Base-by-base conservation (phyloP, 2,329 filamentous ascomycete genomes). In the Paecilomyces sp. region DNA sequence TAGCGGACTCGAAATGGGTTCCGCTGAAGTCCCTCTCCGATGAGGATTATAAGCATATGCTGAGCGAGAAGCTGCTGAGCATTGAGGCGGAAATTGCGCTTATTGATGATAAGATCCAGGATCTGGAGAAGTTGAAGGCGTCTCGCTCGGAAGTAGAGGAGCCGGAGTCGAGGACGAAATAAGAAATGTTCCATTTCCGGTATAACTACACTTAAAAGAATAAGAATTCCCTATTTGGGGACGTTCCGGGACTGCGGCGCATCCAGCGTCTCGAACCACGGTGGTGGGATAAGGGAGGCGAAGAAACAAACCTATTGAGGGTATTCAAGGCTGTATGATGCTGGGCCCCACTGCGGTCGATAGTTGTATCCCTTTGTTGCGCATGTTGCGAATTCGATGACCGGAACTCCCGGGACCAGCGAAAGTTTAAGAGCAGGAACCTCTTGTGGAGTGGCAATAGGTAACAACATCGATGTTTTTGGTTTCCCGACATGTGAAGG, bases 21-120 rank as follows among this genome's bases (percentile, higher is more conserved):
- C 90, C 90, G 0, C 79, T 94, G 62, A 88, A 82, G 66, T 82
- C 83, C 12, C 76, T 94, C 28, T 85, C 85, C 0, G 87, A 94
- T 65, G 81, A 88, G 28, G 86, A 94, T 66, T 94, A 94, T 68
- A 82, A 83, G 60, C 76, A 81, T 0, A 85, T 91, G 75, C 78
- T 94, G 67, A 79, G 81, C 31, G 88, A 92, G 71, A 91, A 88
- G 74, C 75, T 91, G 50, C 71, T 93, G 28, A 82, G 80, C 62
- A 76, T 93, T 2, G 88, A 94, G 64, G 88, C 85, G 0, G 88
- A 93, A 62, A 91, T 94, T 72, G 86, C 89, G 0, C 73, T 94
- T 4, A 80, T 93, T 36, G 89, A 94, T 67, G 90, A 93, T 58
- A 86, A 85, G 68, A 90, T 94, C 65, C 82, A 80, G 55, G 79